Percentiles rank a stretch among this genome's conserved stretches.
phyloP scores from a whole-genome alignment of 345 rosid genomes.

The Eucalyptus pauciflora region DNA sequence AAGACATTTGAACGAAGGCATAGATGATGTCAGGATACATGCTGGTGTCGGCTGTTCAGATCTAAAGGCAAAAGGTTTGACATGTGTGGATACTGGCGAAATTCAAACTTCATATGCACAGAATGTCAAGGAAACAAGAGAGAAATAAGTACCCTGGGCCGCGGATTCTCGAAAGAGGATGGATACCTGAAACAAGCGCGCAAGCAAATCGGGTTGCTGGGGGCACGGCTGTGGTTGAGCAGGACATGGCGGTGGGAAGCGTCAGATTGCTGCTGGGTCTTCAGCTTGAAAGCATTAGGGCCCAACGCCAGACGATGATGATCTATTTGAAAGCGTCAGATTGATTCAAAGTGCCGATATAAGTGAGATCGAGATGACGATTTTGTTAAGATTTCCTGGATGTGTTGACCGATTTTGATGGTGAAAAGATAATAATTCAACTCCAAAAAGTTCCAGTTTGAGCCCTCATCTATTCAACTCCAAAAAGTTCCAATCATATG shows the following conservation, averaged over 20 bases:
- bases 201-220: background rate
- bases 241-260: background rate
- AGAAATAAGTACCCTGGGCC: fast-evolving
- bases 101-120: background rate
- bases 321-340: background rate
- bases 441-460: background rate
- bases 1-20: background rate
- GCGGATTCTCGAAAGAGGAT: background rate
- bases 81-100: background rate
- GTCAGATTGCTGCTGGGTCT: background rate
- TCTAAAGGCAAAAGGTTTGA: background rate
- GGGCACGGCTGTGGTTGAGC: background rate
- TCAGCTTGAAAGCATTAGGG: background rate
- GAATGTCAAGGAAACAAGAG: too few species aligned
- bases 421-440: too few species aligned
- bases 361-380: background rate
- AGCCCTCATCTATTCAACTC: background rate
- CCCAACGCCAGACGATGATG: background rate
- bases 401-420: background rate
- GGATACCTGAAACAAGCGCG: background rate
- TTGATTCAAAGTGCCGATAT: background rate
- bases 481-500: too few species aligned
- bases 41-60: background rate
- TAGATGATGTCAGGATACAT: too few species aligned
- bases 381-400: background rate